These are phyloP conservation scores for Lichtheimia ornata DNA, from an alignment of 371 early-diverging fungal species.

Conservation along the genomic window DNA sequence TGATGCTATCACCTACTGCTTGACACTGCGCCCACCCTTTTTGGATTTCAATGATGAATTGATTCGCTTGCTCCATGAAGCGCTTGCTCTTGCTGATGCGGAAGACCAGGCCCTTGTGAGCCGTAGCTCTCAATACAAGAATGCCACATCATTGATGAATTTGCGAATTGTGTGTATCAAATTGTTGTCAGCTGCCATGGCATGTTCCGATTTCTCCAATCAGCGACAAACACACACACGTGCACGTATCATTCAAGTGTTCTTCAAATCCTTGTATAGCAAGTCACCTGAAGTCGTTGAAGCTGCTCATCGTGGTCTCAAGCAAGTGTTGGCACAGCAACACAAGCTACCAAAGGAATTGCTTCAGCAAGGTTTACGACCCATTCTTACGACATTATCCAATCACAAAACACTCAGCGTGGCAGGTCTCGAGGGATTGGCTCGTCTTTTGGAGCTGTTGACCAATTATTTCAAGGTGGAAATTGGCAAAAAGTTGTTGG, in stretches of 20 bases:
- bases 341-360: conserved; percentile 95
- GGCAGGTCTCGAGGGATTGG: conserved; percentile 90
- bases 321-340: conserved; percentile 83
- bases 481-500: conserved; percentile 96
- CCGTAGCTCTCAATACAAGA: conserved; percentile 83
- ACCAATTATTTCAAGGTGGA: conserved; percentile 98
- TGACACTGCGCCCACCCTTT: conserved; percentile 89
- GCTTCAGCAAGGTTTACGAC: conserved; percentile 94
- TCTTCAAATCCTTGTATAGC: conserved; percentile 96
- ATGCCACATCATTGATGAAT: conserved; percentile 78
- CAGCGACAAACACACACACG: conserved; percentile 76
- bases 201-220: conserved; percentile 77
- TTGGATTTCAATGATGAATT: conserved; percentile 92
- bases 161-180: conserved; percentile 95
- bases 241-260: conserved; percentile 92
- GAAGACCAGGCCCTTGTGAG: conserved; percentile 95
- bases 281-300: conserved; percentile 93
- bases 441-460: conserved; percentile 88
- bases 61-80: conserved; percentile 87
- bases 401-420: conserved; percentile 94
- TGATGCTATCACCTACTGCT: conserved; percentile 96
- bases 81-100: conserved; percentile 93
- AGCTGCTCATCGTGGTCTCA: conserved; percentile 91
- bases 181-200: conserved; percentile 92
- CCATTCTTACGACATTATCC: conserved; percentile 92